Evolutionary conservation across 805 yeast genomes (phyloP).

Genomic region (Metschnikowia similis): DNA sequence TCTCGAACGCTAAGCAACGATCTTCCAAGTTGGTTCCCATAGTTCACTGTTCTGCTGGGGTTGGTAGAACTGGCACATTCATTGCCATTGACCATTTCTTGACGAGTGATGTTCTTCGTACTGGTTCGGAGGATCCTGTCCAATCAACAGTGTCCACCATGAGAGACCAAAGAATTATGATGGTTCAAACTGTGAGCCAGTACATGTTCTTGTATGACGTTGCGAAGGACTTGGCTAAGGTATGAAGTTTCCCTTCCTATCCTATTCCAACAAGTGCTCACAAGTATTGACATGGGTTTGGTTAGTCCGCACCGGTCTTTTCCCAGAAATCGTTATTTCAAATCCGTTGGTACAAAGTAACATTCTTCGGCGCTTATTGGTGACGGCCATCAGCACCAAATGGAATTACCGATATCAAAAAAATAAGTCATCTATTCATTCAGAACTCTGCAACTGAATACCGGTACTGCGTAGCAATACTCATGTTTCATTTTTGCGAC

Average conservation of each 20-base stretch:
- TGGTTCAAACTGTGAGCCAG: constrained; percentile 42
- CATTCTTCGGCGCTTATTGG: too few species aligned
- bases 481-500: constrained; percentile 3
- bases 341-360: too few species aligned
- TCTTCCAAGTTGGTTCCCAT: constrained; percentile 24
- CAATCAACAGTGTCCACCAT: constrained; percentile 24
- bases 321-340: too few species aligned
- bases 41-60: constrained; percentile 91
- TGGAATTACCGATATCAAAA: too few species aligned
- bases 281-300: too few species aligned
- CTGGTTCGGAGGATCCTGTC: constrained; percentile 22
- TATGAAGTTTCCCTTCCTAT: background rate
- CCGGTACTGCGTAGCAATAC: background rate
- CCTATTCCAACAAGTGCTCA: background rate
- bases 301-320: too few species aligned
- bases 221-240: constrained; percentile 7
- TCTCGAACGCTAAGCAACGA: constrained; percentile 1
- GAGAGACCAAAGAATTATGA: constrained; percentile 36
- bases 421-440: background rate
- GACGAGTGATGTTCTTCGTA: constrained; percentile 3
- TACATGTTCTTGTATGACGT: constrained; percentile 32
- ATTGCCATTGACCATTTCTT: constrained; percentile 34
- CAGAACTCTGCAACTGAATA: too few species aligned
- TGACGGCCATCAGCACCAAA: too few species aligned
- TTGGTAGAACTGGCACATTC: constrained; percentile 89